Base-by-base conservation (phyloP, 1,284 basidiomycete genomes). In the Thecaphora thlaspeos region DNA sequence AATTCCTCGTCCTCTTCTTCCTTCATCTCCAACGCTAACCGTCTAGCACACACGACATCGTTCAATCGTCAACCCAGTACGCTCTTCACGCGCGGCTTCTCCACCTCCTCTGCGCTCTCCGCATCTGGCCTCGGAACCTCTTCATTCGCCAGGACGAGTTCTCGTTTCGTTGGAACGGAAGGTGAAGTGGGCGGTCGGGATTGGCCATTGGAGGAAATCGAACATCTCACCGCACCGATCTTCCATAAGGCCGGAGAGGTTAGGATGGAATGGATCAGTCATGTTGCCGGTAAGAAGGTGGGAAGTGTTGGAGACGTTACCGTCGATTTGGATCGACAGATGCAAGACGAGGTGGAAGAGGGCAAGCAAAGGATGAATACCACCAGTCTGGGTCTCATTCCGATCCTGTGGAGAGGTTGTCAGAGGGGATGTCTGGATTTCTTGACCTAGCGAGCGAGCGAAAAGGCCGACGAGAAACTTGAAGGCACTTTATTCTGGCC, bases 191-290 rank as follows among this genome's bases (percentile, higher is more conserved):
- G n/a, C n/a, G 57, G 55, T 17, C 49, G 61, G 23, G 61, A 64
- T 26, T 64, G 61, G 61, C 61, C 61, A 19, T 39, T 64, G 36
- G 53, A 30, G 26, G 61, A 60, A 30, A 41, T 47, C 36, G 56
- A 64, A 46, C 61, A 64, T 28, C 50, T 55, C 9, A 46, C 47
- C 19, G 65, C 67, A 4, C 71, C 67, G 18, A 52, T 75, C 10
- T 76, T 70, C 51, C 49, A 51, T 28, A 45, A 49, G 15, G 44
- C 70, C n/a, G 54, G 36, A 18, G 74, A 73, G 41, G 47, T 49
- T 21, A 50, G 71, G 12, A 37, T 75, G 14, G 74, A 76, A 40
- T 76, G 74, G 74, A 70, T 76, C 32, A 66, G 64, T 30, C 73
- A 76, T 43, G 59, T 76, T 24, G 74, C 60, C 11, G 74, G 74